These are phyloP conservation scores for Fallopia convolvulus DNA, from an alignment of 148 eudicot genomes.

Conservation along the genomic window DNA sequence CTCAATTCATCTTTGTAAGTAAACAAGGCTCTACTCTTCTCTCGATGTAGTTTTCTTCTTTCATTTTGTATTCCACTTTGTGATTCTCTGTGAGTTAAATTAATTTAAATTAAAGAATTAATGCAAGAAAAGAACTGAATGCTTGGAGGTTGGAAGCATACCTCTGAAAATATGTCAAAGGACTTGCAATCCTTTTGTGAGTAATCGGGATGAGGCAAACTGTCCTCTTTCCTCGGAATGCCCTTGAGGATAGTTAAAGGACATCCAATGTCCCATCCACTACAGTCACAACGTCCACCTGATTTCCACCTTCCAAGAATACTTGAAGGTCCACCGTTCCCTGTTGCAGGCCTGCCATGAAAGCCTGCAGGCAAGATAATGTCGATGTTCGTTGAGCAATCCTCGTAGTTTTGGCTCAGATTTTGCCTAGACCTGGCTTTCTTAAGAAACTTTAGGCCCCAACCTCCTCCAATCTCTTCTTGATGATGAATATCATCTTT, in stretches of 20 bases:
- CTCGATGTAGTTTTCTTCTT: no score
- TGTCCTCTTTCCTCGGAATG: conserved; percentile 24
- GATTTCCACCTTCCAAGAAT: conserved; percentile 67
- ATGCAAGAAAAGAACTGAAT: neutral
- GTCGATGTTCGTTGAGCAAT: conserved; percentile 47
- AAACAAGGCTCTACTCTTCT: no score
- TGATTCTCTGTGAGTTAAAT: neutral
- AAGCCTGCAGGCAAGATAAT: conserved; percentile 60
- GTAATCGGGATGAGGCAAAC: conserved; percentile 18
- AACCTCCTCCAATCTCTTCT: conserved; percentile 66
- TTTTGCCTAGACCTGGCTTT: conserved; percentile 22
- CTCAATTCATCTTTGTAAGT: no score
- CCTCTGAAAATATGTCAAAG: conserved; percentile 48
- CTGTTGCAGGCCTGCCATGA: conserved; percentile 68
- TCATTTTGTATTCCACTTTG: neutral
- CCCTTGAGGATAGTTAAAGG: conserved; percentile 54
- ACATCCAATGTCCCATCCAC: conserved; percentile 96
- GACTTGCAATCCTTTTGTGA: conserved; percentile 32
- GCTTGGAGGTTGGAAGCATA: conserved; percentile 10
- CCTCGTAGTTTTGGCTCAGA: conserved; percentile 12
- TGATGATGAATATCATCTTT: conserved; percentile 18
- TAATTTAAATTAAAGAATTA: neutral
- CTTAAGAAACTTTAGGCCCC: conserved; percentile 91
- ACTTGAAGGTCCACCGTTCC: conserved; percentile 50
- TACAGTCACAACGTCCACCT: conserved; percentile 76